phyloP scores from a whole-genome alignment of 305 asterid species.

The Solanum aculeatissimum region DNA sequence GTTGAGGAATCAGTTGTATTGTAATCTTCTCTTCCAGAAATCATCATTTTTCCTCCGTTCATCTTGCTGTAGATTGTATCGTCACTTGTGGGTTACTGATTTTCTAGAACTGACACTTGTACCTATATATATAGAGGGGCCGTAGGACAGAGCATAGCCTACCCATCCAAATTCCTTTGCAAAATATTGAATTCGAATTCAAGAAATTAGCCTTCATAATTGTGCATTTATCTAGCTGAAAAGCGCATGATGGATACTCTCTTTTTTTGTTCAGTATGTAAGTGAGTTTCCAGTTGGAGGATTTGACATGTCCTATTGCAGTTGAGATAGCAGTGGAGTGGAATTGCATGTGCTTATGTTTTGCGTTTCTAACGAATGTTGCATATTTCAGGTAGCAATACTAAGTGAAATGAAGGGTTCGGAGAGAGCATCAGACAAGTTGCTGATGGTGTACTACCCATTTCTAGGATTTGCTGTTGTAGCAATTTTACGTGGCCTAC shows the following conservation, averaged over 20 bases:
- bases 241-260: neutral
- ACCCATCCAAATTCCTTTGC: neutral
- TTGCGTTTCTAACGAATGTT: constrained; percentile 1
- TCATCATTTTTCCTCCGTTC: neutral
- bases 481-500: constrained; percentile 66
- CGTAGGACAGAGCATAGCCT: neutral
- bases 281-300: neutral
- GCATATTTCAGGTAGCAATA: constrained; percentile 47
- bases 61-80: neutral
- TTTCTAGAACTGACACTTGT: neutral
- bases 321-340: neutral
- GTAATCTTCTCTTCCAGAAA: neutral
- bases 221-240: neutral
- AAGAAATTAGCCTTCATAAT: neutral
- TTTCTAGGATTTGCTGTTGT: constrained; percentile 47
- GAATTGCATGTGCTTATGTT: neutral
- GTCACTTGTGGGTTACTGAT: neutral
- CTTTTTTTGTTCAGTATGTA: neutral
- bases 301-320: neutral
- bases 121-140: neutral
- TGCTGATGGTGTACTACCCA: constrained; percentile 52
- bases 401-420: constrained; percentile 56
- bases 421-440: constrained; percentile 46
- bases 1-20: neutral
- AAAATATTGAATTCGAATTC: neutral